Conservation (phyloP, 257 asterid genomes). For the Capsicum chinense region DNA sequence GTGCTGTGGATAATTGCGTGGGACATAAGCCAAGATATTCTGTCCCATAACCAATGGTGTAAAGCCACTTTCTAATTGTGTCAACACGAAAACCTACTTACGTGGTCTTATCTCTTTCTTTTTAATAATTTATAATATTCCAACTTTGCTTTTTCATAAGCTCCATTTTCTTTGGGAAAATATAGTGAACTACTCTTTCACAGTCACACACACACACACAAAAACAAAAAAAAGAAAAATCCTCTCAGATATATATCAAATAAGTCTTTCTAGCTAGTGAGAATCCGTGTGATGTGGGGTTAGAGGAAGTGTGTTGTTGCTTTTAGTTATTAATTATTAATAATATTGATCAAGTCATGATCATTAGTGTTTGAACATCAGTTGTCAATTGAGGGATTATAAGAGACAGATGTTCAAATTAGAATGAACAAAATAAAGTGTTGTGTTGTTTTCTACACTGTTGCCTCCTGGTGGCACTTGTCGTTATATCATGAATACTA, state of each 20-base stretch:
- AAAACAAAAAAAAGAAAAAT: background rate
- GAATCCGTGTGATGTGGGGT: background rate
- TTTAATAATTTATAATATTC: background rate
- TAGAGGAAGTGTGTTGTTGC: background rate
- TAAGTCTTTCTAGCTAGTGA: background rate
- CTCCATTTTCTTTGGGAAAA: constrained; percentile 14
- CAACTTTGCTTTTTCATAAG: background rate
- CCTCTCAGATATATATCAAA: background rate
- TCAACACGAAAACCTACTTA: constrained; percentile 23
- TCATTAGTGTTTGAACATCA: background rate
- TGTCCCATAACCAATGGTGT: constrained; percentile 38
- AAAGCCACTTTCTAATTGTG: constrained; percentile 31
- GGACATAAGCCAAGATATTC: constrained; percentile 45
- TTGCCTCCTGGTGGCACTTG: background rate
- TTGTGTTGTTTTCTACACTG: background rate
- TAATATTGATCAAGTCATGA: background rate
- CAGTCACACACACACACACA: background rate
- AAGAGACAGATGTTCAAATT: background rate
- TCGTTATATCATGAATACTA: background rate
- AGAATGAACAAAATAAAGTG: background rate
- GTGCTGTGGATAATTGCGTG: constrained; percentile 26
- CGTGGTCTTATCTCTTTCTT: constrained; percentile 34
- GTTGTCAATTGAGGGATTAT: background rate
- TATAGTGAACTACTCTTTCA: background rate
- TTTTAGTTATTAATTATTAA: background rate